These are phyloP conservation scores for Artemisia annua DNA, from an alignment of 129 eudicot genomes.

Conservation along the genomic window DNA sequence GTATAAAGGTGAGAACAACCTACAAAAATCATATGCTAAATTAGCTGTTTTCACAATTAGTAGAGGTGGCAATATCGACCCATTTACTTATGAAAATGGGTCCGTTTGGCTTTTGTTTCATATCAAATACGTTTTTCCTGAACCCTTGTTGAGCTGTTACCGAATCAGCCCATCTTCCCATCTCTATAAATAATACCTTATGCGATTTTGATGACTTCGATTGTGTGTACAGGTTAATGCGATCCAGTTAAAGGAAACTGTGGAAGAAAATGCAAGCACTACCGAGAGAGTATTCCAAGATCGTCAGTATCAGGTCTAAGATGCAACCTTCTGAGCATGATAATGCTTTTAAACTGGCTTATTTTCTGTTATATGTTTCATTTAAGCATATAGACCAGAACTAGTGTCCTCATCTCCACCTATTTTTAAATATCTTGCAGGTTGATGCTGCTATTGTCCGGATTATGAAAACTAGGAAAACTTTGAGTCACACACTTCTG, in stretches of 20 bases:
- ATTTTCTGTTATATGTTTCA: background rate
- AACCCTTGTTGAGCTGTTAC: background rate
- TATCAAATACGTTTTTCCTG: background rate
- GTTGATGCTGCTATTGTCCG: conserved; percentile 98
- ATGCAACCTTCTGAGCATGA: conserved; percentile 9
- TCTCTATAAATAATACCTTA: background rate
- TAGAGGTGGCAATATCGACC: background rate
- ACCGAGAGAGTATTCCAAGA: conserved; percentile 97
- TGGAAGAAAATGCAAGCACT: conserved; percentile 93
- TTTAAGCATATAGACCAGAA: background rate
- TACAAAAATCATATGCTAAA: background rate
- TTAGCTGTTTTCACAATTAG: background rate
- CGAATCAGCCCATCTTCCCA: background rate
- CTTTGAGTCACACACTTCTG: conserved; percentile 86
- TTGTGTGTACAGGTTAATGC: conserved; percentile 80
- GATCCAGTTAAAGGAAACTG: conserved; percentile 96
- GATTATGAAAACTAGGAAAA: conserved; percentile 92
- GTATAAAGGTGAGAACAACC: conserved; percentile 70
- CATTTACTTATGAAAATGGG: background rate
- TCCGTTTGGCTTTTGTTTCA: background rate
- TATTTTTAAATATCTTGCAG: conserved; percentile 41
- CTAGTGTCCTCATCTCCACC: background rate
- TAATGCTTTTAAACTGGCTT: background rate
- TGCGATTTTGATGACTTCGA: background rate
- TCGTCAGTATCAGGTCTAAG: conserved; percentile 86